Percentiles rank a stretch among this genome's conserved stretches.
Evolutionary conservation across 768 basidiomycete genomes (phyloP).

Genomic region (Suillus subluteus): DNA sequence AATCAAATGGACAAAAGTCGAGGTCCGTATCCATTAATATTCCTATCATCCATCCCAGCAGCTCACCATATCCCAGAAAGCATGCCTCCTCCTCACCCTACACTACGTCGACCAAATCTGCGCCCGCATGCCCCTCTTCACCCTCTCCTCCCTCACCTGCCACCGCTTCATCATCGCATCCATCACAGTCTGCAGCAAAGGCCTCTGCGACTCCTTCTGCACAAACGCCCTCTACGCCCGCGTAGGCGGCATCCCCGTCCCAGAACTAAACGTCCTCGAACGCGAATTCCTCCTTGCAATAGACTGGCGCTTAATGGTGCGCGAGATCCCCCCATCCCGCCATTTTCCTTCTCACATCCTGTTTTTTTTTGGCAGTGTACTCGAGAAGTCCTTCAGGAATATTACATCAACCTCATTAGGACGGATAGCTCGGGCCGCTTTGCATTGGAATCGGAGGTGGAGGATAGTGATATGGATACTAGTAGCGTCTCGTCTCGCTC

Average conservation of each 20-base stretch:
- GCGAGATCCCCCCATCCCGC: conserved; percentile 31
- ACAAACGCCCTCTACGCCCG: conserved; percentile 94
- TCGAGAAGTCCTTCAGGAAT: conserved; percentile 87
- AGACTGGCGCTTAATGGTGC: conserved; percentile 94
- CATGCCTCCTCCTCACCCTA: conserved; percentile 79
- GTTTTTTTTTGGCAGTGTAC: conserved; percentile 66
- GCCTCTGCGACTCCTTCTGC: conserved; percentile 94
- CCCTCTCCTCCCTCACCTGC: conserved; percentile 92
- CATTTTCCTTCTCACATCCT: conserved; percentile 17
- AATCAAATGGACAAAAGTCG: conserved; percentile 93
- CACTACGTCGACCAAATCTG: conserved; percentile 96
- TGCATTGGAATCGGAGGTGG: conserved; percentile 45
- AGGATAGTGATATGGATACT: conserved; percentile 58
- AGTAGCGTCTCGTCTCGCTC: conserved; percentile 48
- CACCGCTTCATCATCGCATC: conserved; percentile 97
- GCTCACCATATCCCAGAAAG: conserved; percentile 49
- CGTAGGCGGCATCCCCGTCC: conserved; percentile 91
- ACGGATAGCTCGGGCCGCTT: conserved; percentile 73
- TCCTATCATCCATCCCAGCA: neutral
- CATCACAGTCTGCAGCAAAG: conserved; percentile 91
- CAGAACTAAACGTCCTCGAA: conserved; percentile 93
- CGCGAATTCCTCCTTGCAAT: conserved; percentile 90
- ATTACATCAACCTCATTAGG: conserved; percentile 91
- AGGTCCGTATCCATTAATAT: conserved; percentile 54
- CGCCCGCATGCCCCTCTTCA: conserved; percentile 84